Evolutionary conservation across 2,329 filamentous ascomycete species (phyloP), one percentile per base, ranked within the genome.

Genomic region (Peltaster fructicola): DNA sequence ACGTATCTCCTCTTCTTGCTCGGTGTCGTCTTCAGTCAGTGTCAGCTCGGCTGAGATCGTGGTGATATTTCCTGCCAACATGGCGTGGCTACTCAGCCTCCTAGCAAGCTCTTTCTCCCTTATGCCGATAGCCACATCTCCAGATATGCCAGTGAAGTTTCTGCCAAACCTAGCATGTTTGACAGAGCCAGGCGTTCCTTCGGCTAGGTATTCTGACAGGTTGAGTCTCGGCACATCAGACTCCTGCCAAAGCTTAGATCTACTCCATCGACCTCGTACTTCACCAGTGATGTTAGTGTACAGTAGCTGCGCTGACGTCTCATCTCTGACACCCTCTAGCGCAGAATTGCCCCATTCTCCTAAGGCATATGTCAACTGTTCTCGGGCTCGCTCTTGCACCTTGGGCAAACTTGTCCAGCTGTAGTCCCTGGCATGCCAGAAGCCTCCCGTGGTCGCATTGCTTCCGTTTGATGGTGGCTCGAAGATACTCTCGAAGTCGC

Each of bases 241-340:
- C 49, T 58, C 34, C 34, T 46, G 27, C 52, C 57, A 40, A 53
- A 64, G 59, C 20, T 56, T 59, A 23, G 56, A 62, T 21, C 70
- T 68, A 27, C 71, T 58, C 77, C 80, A 91, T 29, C 71, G 59
- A n/a, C 81, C 81, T 23, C 70, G 65, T 17, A 90, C 59, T 15
- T 71, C 71, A 4, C 81, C 78, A 2, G 79, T 82, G 5, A 77
- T 65, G 44, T 90, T 85, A 43, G 65, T 65, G 61, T 84, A 91
- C n/a, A 73, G 56, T 1, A 65, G 60, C 26, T 75, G 51, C 5
- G 57, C 49, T 24, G 41, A 33, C 7, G 30, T 26, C 3, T 34
- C 39, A 8, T 55, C 53, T 17, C 57, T 45, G 3, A 53, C 49
- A 3, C 52, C 46, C 14, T 48, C 36, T 8, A 47, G 32, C 10